phyloP scores from a whole-genome alignment of 2,329 filamentous ascomycete species.

The Pleurostoma richardsiae region DNA sequence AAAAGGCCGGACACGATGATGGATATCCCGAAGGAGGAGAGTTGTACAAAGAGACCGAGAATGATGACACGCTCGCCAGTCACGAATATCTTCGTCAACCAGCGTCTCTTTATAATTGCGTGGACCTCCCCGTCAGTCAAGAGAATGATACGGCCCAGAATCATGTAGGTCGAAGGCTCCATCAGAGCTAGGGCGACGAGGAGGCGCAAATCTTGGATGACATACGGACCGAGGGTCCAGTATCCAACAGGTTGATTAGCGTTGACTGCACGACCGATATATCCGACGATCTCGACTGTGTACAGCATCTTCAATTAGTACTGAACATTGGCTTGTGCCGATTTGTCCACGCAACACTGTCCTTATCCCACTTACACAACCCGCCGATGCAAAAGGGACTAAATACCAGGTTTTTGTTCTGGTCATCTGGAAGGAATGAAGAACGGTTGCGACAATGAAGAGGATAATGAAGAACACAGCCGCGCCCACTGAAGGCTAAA shows the following conservation, averaged over 20 bases:
- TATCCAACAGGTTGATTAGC: neutral
- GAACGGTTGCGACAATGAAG: conserved; percentile 32
- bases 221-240: conserved; percentile 1
- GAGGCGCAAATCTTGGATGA: conserved; percentile 3
- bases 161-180: conserved; percentile 4
- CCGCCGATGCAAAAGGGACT: neutral
- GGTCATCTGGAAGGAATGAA: conserved; percentile 34
- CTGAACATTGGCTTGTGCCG: too few relatives aligned
- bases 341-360: neutral
- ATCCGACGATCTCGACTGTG: conserved; percentile 1
- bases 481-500: conserved; percentile 29
- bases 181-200: conserved; percentile 5
- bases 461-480: conserved; percentile 40
- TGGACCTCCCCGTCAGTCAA: neutral
- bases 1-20: conserved; percentile 28
- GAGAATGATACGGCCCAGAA: neutral
- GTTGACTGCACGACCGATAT: neutral
- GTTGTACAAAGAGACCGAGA: conserved; percentile 40
- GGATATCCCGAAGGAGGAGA: conserved; percentile 45
- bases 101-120: conserved; percentile 9
- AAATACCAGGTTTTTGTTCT: conserved; percentile 32
- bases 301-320: neutral
- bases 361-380: neutral
- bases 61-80: conserved; percentile 28
- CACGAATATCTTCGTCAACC: conserved; percentile 42